Percentiles rank a stretch among this genome's conserved stretches.
Evolutionary conservation across 805 yeast genomes (phyloP).

Genomic region (Saturnispora saitoi): DNA sequence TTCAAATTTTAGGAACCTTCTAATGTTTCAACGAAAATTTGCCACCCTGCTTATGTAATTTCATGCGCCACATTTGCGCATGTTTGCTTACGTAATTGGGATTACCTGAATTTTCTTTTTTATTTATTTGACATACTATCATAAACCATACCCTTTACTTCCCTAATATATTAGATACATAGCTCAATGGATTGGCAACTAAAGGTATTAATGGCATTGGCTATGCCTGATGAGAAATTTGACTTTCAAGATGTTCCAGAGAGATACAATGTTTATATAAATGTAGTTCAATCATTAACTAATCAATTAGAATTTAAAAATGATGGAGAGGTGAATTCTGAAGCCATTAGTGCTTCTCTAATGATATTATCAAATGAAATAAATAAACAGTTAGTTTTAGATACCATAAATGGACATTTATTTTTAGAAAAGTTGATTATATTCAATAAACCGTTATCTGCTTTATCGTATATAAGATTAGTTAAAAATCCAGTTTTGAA

Average conservation of each 20-base stretch:
- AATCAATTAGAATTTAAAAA: neutral
- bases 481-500: neutral
- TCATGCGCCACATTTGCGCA: neutral
- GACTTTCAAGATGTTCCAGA: slow-evolving; percentile 2
- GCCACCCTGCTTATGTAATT: neutral
- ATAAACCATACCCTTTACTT: neutral
- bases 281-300: neutral
- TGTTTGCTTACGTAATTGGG: neutral
- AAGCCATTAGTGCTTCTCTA: neutral
- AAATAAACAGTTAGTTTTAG: neutral
- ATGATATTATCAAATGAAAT: neutral
- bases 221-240: neutral
- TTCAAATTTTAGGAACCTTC: no score
- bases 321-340: neutral
- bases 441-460: slow-evolving; percentile 1
- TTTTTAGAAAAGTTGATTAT: slow-evolving; percentile 6
- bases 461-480: neutral
- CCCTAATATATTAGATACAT: neutral
- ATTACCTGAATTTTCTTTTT: neutral
- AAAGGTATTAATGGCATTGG: slow-evolving; percentile 2
- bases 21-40: neutral
- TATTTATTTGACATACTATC: neutral
- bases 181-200: slow-evolving; percentile 5
- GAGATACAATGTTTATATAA: neutral
- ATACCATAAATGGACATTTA: slow-evolving; percentile 6